Evolutionary conservation across 768 basidiomycete genomes (phyloP).

Genomic region (Cytidiella melzeri): DNA sequence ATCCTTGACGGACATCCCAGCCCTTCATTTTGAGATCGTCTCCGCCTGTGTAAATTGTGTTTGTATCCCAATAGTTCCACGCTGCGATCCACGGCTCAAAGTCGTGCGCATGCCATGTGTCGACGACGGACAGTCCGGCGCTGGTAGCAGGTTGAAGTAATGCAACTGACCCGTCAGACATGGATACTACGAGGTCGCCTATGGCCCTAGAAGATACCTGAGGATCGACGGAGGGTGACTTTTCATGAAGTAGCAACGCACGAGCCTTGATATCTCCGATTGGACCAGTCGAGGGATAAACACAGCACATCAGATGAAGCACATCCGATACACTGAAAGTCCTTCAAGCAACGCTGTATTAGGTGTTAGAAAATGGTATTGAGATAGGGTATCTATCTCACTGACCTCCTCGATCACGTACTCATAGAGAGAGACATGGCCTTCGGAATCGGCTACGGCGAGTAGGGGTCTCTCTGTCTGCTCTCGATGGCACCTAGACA

Average conservation of each 20-base stretch:
- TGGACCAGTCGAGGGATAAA: slow-evolving; percentile 92
- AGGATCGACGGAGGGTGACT: neutral
- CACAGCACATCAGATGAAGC: slow-evolving; percentile 58
- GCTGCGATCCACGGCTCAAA: slow-evolving; percentile 92
- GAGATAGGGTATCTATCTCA: no score
- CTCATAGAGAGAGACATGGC: slow-evolving; percentile 59
- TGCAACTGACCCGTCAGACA: slow-evolving; percentile 75
- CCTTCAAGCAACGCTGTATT: no score
- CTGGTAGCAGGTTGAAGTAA: slow-evolving; percentile 47
- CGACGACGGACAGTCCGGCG: slow-evolving; percentile 36
- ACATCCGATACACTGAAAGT: slow-evolving; percentile 43
- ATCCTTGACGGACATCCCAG: slow-evolving; percentile 80
- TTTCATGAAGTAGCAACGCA: slow-evolving; percentile 24
- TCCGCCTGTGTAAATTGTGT: slow-evolving; percentile 85
- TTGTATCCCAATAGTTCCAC: slow-evolving; percentile 83
- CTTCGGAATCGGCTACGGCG: slow-evolving; percentile 83
- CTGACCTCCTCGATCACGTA: slow-evolving; percentile 46
- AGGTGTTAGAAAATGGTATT: no score
- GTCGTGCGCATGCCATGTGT: slow-evolving; percentile 84
- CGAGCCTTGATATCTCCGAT: slow-evolving; percentile 47
- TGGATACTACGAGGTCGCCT: slow-evolving; percentile 68
- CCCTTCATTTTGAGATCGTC: slow-evolving; percentile 87
- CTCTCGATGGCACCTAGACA: slow-evolving; percentile 53
- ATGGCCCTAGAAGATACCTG: slow-evolving; percentile 30
- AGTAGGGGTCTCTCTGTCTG: slow-evolving; percentile 40